Conservation (phyloP, 2,329 filamentous ascomycete genomes). For the Xylaria hypoxylon region DNA sequence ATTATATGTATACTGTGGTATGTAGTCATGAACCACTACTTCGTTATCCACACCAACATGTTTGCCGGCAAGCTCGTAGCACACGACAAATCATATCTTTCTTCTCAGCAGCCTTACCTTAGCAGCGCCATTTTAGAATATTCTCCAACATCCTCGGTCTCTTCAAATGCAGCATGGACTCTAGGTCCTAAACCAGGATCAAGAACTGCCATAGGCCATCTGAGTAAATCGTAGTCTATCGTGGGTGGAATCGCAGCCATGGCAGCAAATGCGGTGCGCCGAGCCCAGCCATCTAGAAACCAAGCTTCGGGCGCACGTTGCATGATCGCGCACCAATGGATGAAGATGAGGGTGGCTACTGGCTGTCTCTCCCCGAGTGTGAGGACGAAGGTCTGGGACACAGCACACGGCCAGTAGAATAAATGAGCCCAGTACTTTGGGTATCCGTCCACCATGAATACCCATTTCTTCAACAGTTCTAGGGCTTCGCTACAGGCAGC, state of each 20-base stretch:
- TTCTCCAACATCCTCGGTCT: too few species aligned
- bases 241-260: neutral
- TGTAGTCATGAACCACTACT: too few species aligned
- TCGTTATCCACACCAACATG: too few species aligned
- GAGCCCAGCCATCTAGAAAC: constrained; percentile 12
- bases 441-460: neutral
- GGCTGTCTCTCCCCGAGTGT: neutral
- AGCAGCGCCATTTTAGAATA: too few species aligned
- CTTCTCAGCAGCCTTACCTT: too few species aligned
- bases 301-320: neutral
- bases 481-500: neutral
- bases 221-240: neutral
- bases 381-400: neutral
- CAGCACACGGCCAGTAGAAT: constrained; percentile 11
- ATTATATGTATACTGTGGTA: too few species aligned
- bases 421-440: constrained; percentile 1
- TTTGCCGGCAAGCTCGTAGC: too few species aligned
- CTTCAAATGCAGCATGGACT: neutral
- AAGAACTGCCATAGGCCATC: constrained; percentile 9
- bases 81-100: too few species aligned
- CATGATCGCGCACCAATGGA: constrained; percentile 15
- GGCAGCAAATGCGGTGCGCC: constrained; percentile 4
- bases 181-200: neutral
- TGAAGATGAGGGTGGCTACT: neutral
- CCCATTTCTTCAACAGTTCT: neutral